phyloP scores from a whole-genome alignment of 2,329 filamentous ascomycete species.

The Beauveria rudraprayagi region DNA sequence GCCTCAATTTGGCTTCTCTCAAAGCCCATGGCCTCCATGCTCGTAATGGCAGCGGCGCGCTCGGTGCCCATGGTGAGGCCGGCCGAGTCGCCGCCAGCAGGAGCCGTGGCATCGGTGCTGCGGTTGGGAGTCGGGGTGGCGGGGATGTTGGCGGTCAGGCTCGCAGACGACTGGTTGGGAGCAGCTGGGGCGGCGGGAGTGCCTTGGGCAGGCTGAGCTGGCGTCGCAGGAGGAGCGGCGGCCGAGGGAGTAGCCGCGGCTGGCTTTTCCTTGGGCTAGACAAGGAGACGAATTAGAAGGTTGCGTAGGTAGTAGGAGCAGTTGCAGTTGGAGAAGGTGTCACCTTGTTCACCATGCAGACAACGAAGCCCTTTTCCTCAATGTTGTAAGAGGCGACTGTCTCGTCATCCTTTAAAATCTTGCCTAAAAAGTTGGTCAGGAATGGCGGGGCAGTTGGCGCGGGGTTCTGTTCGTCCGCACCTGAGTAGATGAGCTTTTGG shows the following conservation, averaged over 20 bases:
- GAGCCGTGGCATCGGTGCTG: conserved; percentile 47
- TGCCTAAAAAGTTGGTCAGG: conserved; percentile 51
- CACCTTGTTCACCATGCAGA: conserved; percentile 98
- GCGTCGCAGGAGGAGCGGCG: conserved; percentile 52
- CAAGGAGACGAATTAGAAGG: conserved; percentile 11
- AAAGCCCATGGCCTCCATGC: conserved; percentile 98
- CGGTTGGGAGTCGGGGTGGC: conserved; percentile 40
- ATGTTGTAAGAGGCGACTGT: conserved; percentile 96
- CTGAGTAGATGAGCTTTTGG: conserved; percentile 97
- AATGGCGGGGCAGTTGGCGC: conserved; percentile 1
- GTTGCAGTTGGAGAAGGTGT: conserved; percentile 14
- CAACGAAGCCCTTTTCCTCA: conserved; percentile 98
- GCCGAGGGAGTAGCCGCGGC: conserved; percentile 48
- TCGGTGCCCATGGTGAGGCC: conserved; percentile 79
- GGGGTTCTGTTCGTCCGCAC: conserved; percentile 40
- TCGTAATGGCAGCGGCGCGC: conserved; percentile 71
- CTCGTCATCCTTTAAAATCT: conserved; percentile 96
- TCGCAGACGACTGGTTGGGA: conserved; percentile 28
- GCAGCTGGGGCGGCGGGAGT: conserved; percentile 51
- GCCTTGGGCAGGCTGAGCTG: conserved; percentile 44
- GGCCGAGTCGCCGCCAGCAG: conserved; percentile 36
- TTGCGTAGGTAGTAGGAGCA: background rate
- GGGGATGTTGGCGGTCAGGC: conserved; percentile 36
- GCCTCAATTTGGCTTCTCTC: conserved; percentile 79
- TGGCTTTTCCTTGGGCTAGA: conserved; percentile 57